phyloP scores from a whole-genome alignment of 140 eudicot species.

The Ambrosia hybrid region DNA sequence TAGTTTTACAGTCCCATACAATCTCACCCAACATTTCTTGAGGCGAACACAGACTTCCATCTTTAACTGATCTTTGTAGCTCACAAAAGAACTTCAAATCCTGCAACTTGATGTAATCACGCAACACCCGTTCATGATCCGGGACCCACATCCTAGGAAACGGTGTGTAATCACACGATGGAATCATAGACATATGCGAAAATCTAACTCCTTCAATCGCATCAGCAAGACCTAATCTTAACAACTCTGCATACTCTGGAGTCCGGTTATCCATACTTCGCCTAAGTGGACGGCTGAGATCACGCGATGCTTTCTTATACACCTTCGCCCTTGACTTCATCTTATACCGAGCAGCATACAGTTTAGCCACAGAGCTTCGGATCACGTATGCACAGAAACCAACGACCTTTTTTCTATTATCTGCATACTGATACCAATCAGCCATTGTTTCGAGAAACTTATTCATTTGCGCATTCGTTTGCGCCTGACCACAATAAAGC shows the following conservation, averaged over 20 bases:
- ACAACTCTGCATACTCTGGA: slow-evolving; percentile 72
- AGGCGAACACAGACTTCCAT: slow-evolving; percentile 53
- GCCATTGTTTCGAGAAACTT: slow-evolving; percentile 95
- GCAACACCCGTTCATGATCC: slow-evolving; percentile 71
- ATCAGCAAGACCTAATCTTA: slow-evolving; percentile 85
- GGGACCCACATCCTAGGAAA: slow-evolving; percentile 87
- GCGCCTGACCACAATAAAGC: slow-evolving; percentile 97
- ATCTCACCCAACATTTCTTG: slow-evolving; percentile 78
- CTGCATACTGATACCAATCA: slow-evolving; percentile 95
- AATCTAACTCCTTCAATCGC: slow-evolving; percentile 88
- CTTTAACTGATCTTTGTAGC: slow-evolving; percentile 59
- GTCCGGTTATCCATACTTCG: slow-evolving; percentile 55
- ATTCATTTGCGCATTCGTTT: slow-evolving; percentile 92
- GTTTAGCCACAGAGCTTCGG: slow-evolving; percentile 79
- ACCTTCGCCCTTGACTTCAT: slow-evolving; percentile 92
- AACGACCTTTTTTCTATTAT: slow-evolving; percentile 84
- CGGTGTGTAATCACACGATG: slow-evolving; percentile 84
- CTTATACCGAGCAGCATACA: slow-evolving; percentile 92
- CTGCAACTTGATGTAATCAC: slow-evolving; percentile 71
- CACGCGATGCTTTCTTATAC: slow-evolving; percentile 73
- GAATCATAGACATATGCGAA: slow-evolving; percentile 77
- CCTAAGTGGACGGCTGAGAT: slow-evolving; percentile 79
- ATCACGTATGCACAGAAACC: slow-evolving; percentile 88
- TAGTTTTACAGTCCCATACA: slow-evolving; percentile 75
- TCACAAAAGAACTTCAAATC: slow-evolving; percentile 71